Evolutionary conservation across 768 basidiomycete species (phyloP).

Genomic region (Podaxis sp.): DNA sequence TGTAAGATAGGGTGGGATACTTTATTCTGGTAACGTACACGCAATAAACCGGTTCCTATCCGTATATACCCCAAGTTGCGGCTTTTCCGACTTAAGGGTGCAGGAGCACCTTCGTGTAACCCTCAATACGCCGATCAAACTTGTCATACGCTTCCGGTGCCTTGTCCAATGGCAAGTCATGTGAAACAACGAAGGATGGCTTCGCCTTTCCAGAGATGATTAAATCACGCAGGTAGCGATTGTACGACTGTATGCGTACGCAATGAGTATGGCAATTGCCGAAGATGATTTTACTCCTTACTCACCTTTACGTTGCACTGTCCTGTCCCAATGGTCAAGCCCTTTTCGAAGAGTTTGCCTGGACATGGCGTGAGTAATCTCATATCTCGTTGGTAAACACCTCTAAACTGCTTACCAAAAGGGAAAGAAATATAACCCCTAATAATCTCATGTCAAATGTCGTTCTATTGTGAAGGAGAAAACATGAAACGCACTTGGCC

Average conservation of each 20-base stretch:
- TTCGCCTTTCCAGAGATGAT: slow-evolving; percentile 55
- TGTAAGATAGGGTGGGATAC: slow-evolving; percentile 10
- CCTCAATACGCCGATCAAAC: slow-evolving; percentile 53
- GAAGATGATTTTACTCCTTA: not conserved
- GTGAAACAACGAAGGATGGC: slow-evolving; percentile 55
- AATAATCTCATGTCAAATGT: not conserved
- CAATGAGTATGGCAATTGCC: not conserved
- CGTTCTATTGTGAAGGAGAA: not conserved
- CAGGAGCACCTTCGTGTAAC: slow-evolving; percentile 52
- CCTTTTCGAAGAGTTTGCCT: slow-evolving; percentile 54
- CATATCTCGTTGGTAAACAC: not conserved
- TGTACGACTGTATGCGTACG: slow-evolving; percentile 38
- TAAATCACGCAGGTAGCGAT: slow-evolving; percentile 52
- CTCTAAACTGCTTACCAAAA: slow-evolving; percentile 32
- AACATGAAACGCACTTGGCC: slow-evolving; percentile 38
- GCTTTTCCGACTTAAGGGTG: slow-evolving; percentile 36
- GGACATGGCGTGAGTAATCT: slow-evolving; percentile 16
- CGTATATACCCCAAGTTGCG: not conserved
- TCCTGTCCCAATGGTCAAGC: slow-evolving; percentile 51
- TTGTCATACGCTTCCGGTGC: slow-evolving; percentile 52
- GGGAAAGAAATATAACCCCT: slow-evolving; percentile 55
- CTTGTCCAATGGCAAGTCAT: slow-evolving; percentile 48
- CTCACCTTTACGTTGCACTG: slow-evolving; percentile 57
- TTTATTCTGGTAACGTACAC: slow-evolving; percentile 12
- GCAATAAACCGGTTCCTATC: not conserved